phyloP scores from a whole-genome alignment of 768 basidiomycete genomes.

The Erythrobasidium yunnanense region DNA sequence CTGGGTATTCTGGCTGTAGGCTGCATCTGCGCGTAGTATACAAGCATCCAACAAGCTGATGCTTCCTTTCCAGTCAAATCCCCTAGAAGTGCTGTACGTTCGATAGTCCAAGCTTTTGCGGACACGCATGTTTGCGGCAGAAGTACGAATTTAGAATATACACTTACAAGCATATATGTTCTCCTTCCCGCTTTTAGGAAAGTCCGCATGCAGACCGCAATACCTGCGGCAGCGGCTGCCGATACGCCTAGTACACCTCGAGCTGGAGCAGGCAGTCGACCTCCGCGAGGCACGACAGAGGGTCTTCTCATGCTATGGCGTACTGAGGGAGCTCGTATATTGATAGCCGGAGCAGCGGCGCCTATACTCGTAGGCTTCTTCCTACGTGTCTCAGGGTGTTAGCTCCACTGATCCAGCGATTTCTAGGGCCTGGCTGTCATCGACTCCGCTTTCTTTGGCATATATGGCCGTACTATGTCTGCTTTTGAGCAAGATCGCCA shows the following conservation, averaged over 20 bases:
- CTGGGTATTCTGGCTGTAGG: conserved; percentile 17
- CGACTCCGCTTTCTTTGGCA: conserved; percentile 27
- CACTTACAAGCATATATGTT: too few species aligned
- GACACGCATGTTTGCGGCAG: too few species aligned
- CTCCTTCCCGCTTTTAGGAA: too few species aligned
- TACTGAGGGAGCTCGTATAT: conserved; percentile 20
- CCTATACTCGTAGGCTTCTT: conserved; percentile 15
- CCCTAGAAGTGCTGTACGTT: conserved; percentile 15
- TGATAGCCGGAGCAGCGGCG: conserved; percentile 21
- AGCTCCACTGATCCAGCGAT: not conserved
- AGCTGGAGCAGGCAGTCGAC: conserved; percentile 8
- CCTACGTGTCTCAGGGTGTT: not conserved
- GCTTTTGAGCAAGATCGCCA: conserved; percentile 10
- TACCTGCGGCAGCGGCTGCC: not conserved
- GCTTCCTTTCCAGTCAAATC: not conserved
- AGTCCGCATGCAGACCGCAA: conserved; percentile 26
- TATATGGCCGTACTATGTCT: conserved; percentile 26
- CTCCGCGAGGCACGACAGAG: not conserved
- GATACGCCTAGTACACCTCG: conserved; percentile 3
- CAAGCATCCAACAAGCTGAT: not conserved
- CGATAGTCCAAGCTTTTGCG: too few species aligned
- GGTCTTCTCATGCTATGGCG: conserved; percentile 21
- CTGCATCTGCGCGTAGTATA: not conserved
- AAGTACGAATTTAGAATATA: too few species aligned
- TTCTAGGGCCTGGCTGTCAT: conserved; percentile 26